phyloP scores from a whole-genome alignment of 2,329 filamentous ascomycete species.

The Grosmannia serpens region DNA sequence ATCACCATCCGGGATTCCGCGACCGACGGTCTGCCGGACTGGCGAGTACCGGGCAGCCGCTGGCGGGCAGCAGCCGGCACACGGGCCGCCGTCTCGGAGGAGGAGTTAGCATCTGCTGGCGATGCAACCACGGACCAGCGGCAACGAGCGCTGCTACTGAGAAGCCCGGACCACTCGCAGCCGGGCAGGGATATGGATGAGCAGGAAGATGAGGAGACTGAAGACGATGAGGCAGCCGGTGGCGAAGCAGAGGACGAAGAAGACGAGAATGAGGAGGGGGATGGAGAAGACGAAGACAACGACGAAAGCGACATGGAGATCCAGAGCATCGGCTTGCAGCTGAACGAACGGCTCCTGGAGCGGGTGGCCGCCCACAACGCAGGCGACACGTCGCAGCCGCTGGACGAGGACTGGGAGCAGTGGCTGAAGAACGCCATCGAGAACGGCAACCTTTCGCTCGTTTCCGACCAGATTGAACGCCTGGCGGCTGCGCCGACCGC shows the following conservation, averaged over 20 bases:
- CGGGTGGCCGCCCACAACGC: conserved; percentile 52
- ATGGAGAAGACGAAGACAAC: conserved; percentile 11
- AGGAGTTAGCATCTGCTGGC: not conserved
- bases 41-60: conserved; percentile 37
- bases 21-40: conserved; percentile 54
- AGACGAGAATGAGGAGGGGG: not conserved
- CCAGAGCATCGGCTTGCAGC: conserved; percentile 44
- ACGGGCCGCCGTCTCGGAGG: not conserved
- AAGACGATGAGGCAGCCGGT: too few species aligned
- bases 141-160: not conserved
- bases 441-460: conserved; percentile 41
- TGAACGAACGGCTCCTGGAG: conserved; percentile 54
- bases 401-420: conserved; percentile 65
- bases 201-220: not conserved
- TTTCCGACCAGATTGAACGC: conserved; percentile 30
- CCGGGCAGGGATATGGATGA: conserved; percentile 7
- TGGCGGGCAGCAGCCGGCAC: conserved; percentile 5
- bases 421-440: conserved; percentile 63
- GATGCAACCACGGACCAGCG: not conserved
- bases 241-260: too few species aligned
- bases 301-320: conserved; percentile 36
- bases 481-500: conserved; percentile 14
- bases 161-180: not conserved
- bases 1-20: conserved; percentile 61
- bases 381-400: conserved; percentile 43